Percentiles rank a stretch among this genome's conserved stretches.
Conservation (phyloP, 2,329 filamentous ascomycete species). For the Fusarium pininemorale region DNA sequence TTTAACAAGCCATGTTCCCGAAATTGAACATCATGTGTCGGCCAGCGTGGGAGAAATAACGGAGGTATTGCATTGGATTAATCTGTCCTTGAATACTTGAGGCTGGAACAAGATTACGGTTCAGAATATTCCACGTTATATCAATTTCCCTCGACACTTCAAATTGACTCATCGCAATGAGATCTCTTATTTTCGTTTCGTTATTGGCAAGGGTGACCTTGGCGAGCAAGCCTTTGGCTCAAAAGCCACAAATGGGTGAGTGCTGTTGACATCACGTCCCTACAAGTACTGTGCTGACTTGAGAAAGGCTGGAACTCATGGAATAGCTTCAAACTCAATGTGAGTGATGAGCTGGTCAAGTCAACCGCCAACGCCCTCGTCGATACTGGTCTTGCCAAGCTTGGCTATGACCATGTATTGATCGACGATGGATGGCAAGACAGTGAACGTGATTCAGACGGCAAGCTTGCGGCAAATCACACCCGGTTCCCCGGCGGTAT, state of each 20-base stretch:
- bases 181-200: neutral
- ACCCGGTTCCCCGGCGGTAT: neutral
- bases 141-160: no score
- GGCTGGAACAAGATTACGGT: neutral
- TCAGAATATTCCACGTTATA: neutral
- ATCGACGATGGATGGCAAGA: neutral
- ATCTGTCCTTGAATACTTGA: neutral
- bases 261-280: rapidly evolving
- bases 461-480: neutral
- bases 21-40: neutral
- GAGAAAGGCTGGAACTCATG: neutral
- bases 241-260: neutral
- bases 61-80: rapidly evolving
- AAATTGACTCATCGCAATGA: neutral
- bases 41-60: neutral
- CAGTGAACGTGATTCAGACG: neutral
- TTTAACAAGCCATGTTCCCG: neutral
- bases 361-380: neutral
- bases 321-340: neutral
- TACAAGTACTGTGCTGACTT: neutral
- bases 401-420: neutral
- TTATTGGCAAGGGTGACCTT: neutral
- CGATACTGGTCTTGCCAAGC: neutral
- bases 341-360: neutral
- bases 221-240: neutral